Evolutionary conservation across 2,329 filamentous ascomycete species (phyloP), one percentile per base, ranked within the genome.

Genomic region (Dothideomycetes sp.): DNA sequence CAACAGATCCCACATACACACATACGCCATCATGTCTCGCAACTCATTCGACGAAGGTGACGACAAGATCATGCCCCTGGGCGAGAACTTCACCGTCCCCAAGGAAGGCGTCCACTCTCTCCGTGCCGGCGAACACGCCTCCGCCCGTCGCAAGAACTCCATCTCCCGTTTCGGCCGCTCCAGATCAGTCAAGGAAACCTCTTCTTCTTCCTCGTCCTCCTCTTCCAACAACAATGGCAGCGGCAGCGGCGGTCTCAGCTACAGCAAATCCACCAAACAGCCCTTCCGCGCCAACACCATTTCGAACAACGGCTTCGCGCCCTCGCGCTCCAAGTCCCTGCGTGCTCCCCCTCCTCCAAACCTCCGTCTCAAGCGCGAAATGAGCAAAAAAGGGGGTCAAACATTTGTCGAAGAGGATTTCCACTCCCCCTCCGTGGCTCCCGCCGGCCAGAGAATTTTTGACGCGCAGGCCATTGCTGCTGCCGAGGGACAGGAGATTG

Each of bases 21-120:
- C 20, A 23, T 12, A 12, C 15, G 20, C 28, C 24, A 33, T 2
- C 37, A 40, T 40, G 37, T 32, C 37, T 18, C 37, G 37, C 28
- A 40, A 40, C 23, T 40, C 37, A 20, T 40, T 32, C 29, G 37
- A 40, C 29, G 37, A 40, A 18, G 37, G 37, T 20, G 37, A 40
- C 7, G 37, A 40, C 29, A 18, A 40, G 2, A 40, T 40, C 37
- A 40, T 23, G 9, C 37, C 37, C 15, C 37, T 40, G n/a, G 29
- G 20, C 29, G 19, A 22, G 5, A 25, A 6, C 22, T 19, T 40
- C 15, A 32, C 37, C 4, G 20, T 13, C 7, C 30, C 35, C 18
- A 12, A 39, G n/a, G 35, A 39, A 31, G 35, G 35, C 35, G 31
- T 30, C 35, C 35, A 28, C 27, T 18, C 31, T 1, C 27, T 39